Evolutionary conservation across 208 protist genomes (phyloP).

Genomic region (Leishmania aethiopica): DNA sequence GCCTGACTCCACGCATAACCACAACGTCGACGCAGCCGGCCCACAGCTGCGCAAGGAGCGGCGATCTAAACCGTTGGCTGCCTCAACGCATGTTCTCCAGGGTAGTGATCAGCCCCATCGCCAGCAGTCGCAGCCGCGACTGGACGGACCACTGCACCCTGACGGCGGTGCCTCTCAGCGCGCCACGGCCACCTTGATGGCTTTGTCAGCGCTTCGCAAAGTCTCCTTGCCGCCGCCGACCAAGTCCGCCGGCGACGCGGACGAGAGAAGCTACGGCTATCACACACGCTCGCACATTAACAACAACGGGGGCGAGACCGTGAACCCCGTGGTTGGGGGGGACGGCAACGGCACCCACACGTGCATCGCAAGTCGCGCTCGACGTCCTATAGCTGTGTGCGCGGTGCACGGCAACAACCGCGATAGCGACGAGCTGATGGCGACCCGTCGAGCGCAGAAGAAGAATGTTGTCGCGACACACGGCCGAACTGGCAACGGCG

Average conservation of each 20-base stretch:
- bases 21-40: constrained; percentile 3
- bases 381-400: constrained; percentile 21
- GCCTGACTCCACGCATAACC: background rate
- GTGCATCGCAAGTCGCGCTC: constrained; percentile 1
- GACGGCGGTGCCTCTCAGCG: constrained; percentile 15
- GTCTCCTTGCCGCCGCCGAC: background rate
- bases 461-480: constrained; percentile 8
- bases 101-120: background rate
- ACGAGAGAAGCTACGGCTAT: constrained; percentile 1
- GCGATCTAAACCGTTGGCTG: constrained; percentile 26
- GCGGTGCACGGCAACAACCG: constrained; percentile 15
- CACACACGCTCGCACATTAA: background rate
- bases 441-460: constrained; percentile 2
- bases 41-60: constrained; percentile 33
- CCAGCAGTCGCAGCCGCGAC: background rate
- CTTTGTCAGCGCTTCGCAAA: constrained; percentile 26
- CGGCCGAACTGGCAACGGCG: constrained; percentile 1
- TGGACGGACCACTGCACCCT: constrained; percentile 4
- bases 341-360: background rate
- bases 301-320: background rate
- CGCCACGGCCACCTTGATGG: constrained; percentile 19
- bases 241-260: background rate
- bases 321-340: background rate
- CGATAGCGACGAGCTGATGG: background rate
- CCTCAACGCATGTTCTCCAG: background rate